Conservation (phyloP, 2,329 filamentous ascomycete species). For the Arachnomyces sp. region DNA sequence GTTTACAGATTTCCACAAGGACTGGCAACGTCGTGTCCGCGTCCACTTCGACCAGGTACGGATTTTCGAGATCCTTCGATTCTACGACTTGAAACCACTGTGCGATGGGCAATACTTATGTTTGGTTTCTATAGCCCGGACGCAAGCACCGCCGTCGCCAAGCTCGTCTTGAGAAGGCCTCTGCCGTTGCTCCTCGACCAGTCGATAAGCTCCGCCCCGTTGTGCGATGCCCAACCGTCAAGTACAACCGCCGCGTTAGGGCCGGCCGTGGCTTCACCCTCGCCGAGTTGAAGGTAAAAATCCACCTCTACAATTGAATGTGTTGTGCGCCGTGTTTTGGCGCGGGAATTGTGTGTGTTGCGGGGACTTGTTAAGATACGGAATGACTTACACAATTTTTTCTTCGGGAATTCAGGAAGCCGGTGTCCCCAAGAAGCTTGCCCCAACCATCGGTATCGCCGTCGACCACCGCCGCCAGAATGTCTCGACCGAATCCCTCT, state of each 20-base stretch:
- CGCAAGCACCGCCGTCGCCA: constrained; percentile 89
- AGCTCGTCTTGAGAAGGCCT: constrained; percentile 89
- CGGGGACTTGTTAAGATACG: constrained; percentile 1
- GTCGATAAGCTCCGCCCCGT: constrained; percentile 94
- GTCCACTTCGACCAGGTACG: constrained; percentile 99
- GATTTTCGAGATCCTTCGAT: constrained; percentile 10
- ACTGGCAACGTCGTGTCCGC: constrained; percentile 98
- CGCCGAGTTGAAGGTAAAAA: constrained; percentile 88
- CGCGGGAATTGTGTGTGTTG: neutral
- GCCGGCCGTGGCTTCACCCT: constrained; percentile 96
- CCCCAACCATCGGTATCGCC: constrained; percentile 90
- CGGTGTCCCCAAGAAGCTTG: constrained; percentile 87
- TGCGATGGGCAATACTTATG: constrained; percentile 29
- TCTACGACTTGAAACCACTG: constrained; percentile 17
- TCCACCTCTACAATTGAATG: neutral
- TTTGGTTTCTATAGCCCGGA: constrained; percentile 60
- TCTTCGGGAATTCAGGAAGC: constrained; percentile 58
- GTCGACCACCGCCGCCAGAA: constrained; percentile 97
- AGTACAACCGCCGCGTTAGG: constrained; percentile 98
- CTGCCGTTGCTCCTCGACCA: constrained; percentile 87
- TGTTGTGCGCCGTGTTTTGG: neutral
- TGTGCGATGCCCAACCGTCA: constrained; percentile 95
- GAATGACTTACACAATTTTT: constrained; percentile 13
- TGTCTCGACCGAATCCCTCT: constrained; percentile 89
- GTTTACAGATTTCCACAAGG: constrained; percentile 87